phyloP scores from a whole-genome alignment of 1,284 basidiomycete species.

The Puccinia hordei region DNA sequence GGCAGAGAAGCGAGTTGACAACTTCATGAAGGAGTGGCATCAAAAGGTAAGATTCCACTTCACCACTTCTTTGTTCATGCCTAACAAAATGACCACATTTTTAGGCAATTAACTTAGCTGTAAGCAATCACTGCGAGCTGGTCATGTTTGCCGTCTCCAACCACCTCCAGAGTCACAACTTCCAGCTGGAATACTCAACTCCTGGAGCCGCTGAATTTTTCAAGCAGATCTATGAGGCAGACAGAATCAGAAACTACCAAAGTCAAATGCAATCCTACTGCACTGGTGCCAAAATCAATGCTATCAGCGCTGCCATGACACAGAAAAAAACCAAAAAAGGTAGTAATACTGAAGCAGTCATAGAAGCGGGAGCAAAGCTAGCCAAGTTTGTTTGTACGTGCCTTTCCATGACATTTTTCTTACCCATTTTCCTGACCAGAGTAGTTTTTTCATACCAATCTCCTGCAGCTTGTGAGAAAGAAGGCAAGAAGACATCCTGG shows the following conservation, averaged over 20 bases:
- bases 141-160: slow-evolving; percentile 21
- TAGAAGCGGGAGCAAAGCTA: too few relatives aligned
- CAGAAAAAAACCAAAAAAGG: neutral
- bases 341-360: neutral
- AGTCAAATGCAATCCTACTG: neutral
- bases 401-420: neutral
- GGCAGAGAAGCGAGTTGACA: slow-evolving; percentile 5
- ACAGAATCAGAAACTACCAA: slow-evolving; percentile 9
- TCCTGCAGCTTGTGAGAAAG: neutral
- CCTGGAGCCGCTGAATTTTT: slow-evolving; percentile 9
- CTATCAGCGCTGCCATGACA: neutral
- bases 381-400: neutral
- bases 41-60: neutral
- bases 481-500: neutral
- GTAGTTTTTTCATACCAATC: too few relatives aligned
- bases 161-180: neutral
- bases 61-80: neutral
- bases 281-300: neutral
- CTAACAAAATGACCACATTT: neutral
- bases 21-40: neutral
- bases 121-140: slow-evolving; percentile 7
- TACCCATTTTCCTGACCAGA: neutral
- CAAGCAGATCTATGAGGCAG: neutral
- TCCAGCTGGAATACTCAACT: neutral
- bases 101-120: slow-evolving; percentile 16